phyloP scores from a whole-genome alignment of 139 green algal genomes.

The Eudorina sp. region DNA sequence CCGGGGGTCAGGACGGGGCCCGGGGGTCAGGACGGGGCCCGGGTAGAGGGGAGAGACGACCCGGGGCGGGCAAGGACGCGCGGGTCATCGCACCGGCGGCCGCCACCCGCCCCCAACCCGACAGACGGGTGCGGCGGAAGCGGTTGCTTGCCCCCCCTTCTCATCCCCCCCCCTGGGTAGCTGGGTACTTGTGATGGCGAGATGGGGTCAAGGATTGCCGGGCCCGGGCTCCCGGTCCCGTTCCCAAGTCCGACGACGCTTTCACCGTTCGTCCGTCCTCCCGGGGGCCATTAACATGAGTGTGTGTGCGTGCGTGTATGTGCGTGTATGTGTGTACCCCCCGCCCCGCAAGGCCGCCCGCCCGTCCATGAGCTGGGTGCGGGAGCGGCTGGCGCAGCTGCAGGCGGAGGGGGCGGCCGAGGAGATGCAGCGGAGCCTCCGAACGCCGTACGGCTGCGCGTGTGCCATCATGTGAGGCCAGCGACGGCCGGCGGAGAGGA shows the following conservation, averaged over 20 bases:
- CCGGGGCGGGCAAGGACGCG: too few relatives aligned
- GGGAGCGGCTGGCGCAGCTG: not conserved
- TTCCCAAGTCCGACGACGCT: not conserved
- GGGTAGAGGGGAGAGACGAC: not conserved
- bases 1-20: not conserved
- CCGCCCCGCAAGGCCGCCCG: not conserved
- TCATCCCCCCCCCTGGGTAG: not conserved
- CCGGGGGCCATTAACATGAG: too few relatives aligned
- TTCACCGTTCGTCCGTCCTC: too few relatives aligned
- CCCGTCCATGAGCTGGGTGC: not conserved
- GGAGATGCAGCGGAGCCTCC: not conserved
- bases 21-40: not conserved
- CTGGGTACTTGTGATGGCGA: too few relatives aligned
- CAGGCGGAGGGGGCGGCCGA: not conserved
- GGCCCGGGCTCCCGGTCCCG: not conserved
- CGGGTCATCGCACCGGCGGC: too few relatives aligned
- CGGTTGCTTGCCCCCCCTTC: not conserved
- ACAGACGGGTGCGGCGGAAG: too few relatives aligned
- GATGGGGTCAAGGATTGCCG: too few relatives aligned
- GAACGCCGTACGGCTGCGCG: not conserved
- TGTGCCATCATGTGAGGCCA: conserved; percentile 1
- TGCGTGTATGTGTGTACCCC: too few relatives aligned
- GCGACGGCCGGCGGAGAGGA: too few relatives aligned
- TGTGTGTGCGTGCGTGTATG: too few relatives aligned
- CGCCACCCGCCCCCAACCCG: too few relatives aligned